phyloP scores from a whole-genome alignment of 148 eudicot species.

The Chenopodium suecicum region DNA sequence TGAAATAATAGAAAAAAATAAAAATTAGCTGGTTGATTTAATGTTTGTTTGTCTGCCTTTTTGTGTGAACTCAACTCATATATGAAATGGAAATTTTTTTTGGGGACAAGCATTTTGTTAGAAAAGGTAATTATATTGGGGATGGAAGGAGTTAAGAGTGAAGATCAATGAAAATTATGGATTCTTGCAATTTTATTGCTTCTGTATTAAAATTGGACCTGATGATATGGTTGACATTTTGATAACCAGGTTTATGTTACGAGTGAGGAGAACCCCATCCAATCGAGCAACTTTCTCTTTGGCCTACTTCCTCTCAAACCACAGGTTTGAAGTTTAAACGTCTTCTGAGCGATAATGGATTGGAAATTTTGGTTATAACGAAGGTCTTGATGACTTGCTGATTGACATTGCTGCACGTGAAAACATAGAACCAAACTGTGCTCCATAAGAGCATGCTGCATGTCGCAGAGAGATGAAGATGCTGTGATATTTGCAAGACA shows the following conservation, averaged over 20 bases:
- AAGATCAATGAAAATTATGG: not conserved
- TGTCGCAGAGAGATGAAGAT: not conserved
- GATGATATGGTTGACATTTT: constrained; percentile 1
- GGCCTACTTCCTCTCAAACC: not conserved
- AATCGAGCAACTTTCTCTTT: not conserved
- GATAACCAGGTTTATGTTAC: not conserved
- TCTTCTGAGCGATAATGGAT: too few species aligned
- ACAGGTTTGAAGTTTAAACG: not conserved
- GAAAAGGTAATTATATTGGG: too few species aligned
- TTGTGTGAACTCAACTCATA: too few species aligned
- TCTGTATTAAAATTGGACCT: not conserved
- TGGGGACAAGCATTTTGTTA: too few species aligned
- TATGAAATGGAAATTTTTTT: too few species aligned
- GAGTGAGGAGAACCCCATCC: not conserved
- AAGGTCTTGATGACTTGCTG: not conserved
- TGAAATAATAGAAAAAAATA: too few species aligned
- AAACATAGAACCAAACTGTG: not conserved
- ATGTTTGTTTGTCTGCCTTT: too few species aligned
- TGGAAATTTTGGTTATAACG: not conserved
- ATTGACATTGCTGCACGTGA: not conserved
- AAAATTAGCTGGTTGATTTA: too few species aligned
- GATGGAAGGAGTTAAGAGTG: not conserved
- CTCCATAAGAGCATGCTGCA: not conserved
- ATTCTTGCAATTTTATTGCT: too few species aligned
- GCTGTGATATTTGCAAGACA: not conserved